Base-by-base conservation (phyloP, 176 grass and related monocot species). In the Alloteropsis semialata region DNA sequence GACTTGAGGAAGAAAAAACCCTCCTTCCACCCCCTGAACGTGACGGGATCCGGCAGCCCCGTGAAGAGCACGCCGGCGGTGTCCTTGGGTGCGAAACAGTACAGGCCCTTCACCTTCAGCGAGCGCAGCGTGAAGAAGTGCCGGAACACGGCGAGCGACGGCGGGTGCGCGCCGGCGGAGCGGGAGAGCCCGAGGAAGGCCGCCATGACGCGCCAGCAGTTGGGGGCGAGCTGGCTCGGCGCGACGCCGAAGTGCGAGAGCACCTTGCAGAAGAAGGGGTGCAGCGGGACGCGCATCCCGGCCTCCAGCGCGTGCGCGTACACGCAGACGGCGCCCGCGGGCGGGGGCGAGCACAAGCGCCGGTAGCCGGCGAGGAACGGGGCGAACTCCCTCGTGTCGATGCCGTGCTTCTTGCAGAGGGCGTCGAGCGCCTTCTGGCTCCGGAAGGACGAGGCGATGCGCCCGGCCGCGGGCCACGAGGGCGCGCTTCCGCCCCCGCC, bases 151-250 rank as follows among this genome's bases (percentile, higher is more conserved):
- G 70, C 15, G 3, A 64, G 14, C 14, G 69, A 21, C 57, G 59
- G 81, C 58, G 43, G 69, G 13, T 36, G 41, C 56, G 42, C 71
- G 5, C 21, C n/a, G 27, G 34, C 32, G 30, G 2, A 8, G 32
- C 64, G 5, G 59, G 34, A 84, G 18, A 75, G 59, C 30, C 22
- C 5, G 71, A 66, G 22, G 82, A 84, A 84, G 33, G 70, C 59
- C 22, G 71, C 82, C 82, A 84, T 56, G 72, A 25, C 14, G 33
- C n/a, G 33, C 82, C 71, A 83, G 21, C 54, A 60, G 43, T 83
- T 83, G 30, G 81, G 81, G 21, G 57, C 5, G 42, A 83, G 81
- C 81, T 83, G 81, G 42, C 22, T 51, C 21, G 81, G 69, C 19
- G 81, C 69, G 42, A 84, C 3, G 5, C 58, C 32, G 81, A 54